Percentiles rank a stretch among this genome's conserved stretches.
Evolutionary conservation across 331 rosid species (phyloP).

Genomic region (Phaseolus coccineus): DNA sequence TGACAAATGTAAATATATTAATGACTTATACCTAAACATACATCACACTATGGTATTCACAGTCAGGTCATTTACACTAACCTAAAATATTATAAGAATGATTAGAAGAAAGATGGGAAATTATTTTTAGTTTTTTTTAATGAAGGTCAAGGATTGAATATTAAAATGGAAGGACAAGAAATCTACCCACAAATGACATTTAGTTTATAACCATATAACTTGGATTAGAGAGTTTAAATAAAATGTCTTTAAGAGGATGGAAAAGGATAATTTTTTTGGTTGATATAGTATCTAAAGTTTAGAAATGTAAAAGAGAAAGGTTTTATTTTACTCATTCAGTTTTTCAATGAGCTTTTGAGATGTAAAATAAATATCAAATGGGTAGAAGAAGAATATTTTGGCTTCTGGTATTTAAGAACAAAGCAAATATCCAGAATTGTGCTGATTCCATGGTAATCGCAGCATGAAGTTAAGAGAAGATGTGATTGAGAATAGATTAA

Average conservation of each 20-base stretch:
- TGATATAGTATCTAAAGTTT: no score
- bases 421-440: background rate
- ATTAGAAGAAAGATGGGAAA: background rate
- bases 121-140: background rate
- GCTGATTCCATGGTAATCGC: no score
- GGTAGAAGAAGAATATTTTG: background rate
- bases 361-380: background rate
- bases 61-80: no score
- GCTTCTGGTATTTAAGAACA: background rate
- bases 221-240: background rate
- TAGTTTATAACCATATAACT: no score
- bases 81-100: background rate
- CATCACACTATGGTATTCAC: no score
- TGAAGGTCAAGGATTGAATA: background rate
- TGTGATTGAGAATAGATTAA: no score
- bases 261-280: background rate
- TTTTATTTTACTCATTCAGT: no score
- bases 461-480: background rate
- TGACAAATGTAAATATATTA: no score
- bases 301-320: background rate
- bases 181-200: background rate
- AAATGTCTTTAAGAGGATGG: background rate
- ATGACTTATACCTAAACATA: no score
- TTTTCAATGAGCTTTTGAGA: background rate
- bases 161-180: background rate